Percentiles rank a stretch among this genome's conserved stretches.
Conservation (phyloP, 2,329 filamentous ascomycete genomes). For the Davidsoniella australis region DNA sequence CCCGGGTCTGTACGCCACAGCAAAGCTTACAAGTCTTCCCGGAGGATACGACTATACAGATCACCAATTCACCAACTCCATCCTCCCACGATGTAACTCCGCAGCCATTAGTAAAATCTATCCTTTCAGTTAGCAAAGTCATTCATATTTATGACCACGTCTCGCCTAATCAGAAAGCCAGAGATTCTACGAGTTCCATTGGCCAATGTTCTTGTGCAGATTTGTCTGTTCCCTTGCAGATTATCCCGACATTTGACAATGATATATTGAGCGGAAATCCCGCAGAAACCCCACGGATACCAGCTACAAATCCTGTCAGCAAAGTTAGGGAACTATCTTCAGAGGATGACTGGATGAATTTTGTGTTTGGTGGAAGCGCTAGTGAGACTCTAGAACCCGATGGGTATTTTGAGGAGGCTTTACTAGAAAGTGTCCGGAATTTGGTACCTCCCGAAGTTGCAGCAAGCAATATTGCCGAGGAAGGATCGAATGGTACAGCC, state of each 20-base stretch:
- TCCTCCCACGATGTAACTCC: neutral
- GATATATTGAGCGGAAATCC: no score
- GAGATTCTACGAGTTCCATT: no score
- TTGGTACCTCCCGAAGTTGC: neutral
- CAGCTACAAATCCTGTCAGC: no score
- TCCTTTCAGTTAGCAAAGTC: no score
- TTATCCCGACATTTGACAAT: no score
- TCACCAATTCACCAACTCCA: neutral
- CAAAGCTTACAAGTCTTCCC: neutral
- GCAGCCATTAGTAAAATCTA: neutral
- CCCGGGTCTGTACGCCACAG: neutral
- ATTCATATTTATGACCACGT: no score
- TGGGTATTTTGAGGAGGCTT: slow-evolving; percentile 5
- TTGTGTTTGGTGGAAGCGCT: slow-evolving; percentile 5
- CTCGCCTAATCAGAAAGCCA: no score
- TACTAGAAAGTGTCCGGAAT: neutral
- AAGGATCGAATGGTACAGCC: neutral
- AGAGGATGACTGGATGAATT: slow-evolving; percentile 9
- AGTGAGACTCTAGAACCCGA: neutral
- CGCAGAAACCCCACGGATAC: no score
- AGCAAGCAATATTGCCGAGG: neutral
- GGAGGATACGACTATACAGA: neutral
- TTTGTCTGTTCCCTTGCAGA: no score
- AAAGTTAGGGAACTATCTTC: neutral
- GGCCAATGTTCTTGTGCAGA: no score